Base-by-base conservation (phyloP, 257 asterid genomes). In the Primulina eburnea region DNA sequence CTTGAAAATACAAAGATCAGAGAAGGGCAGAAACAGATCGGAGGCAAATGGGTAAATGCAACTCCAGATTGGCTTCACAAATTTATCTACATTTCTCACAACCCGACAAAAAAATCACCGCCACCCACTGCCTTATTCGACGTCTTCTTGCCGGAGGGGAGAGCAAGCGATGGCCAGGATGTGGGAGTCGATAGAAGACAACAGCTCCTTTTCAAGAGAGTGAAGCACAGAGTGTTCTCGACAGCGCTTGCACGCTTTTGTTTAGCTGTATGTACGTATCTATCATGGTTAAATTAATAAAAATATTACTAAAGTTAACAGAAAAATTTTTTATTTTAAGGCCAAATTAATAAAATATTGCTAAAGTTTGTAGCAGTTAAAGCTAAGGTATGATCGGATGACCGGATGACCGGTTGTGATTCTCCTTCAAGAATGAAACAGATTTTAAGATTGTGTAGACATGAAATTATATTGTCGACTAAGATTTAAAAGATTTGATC, bases 1-100 rank as follows among this genome's bases (percentile, higher is more conserved):
- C 89, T 78, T 32, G 53, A 65, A 59, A 64, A 62, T 66, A 72
- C 64, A 69, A 76, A 78, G 88, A 82, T 82, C 84, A 75, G 79
- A 26, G 35, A 62, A 71, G 11, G 74, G 68, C 65, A 58, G 53
- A 68, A 71, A 61, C 81, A 80, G 84, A 87, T 83, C 85, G 76
- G 74, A 65, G 70, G 65, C 30, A 38, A 5, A 35, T 52, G 37
- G 73, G 76, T 69, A 69, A 69, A 65, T 73, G 30, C 38, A 47
- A 70, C 21, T 62, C 73, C 73, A 64, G 64, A 76, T 76, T 77
- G 58, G 65, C 58, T 56, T 7, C 75, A 50, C 29, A 28, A 53
- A 40, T 52, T 30, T 65, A 21, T 56, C 73, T 28, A 18, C 80
- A 71, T 68, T 77, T 64, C 72, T 43, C 47, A 35, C 38, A 2